Base-by-base conservation (phyloP, 1,284 basidiomycete genomes). In the Peniophora sp. region DNA sequence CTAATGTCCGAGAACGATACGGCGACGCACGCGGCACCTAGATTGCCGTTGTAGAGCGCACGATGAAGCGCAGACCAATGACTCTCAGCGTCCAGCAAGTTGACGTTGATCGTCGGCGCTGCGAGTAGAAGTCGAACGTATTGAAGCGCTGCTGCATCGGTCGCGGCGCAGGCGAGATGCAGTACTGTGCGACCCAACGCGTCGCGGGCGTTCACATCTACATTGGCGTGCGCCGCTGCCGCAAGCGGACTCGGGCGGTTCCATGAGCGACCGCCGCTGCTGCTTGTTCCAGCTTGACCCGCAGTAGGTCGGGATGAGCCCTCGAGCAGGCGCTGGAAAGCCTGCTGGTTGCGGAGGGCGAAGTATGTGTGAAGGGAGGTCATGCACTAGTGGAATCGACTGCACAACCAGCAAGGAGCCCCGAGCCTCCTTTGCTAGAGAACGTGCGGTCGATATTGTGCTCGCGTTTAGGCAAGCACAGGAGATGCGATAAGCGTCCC, bases 21-120 rank as follows among this genome's bases (percentile, higher is more conserved):
- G 12, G 18, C 17, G 11, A 72, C 79, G 58, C 57, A 85, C 68
- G 87, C 91, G 24, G 84, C 83, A 47, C 82, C 73, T 15, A 98
- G 62, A 63, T 99, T 96, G 2, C 92, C 94, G 24, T 74, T 68
- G 64, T 97, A 99, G 52, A 98, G 69, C 1, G 95, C 92, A 46
- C 93, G 76, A 64, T 99, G 97, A 18, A 99, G 73, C 2, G 96
- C 79, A 0, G 94, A 97, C 86, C 94, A 98, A 51, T 88, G 85
- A 54, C 80, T 91, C 73, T 97, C 95, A 50, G 65, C 66, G 66
- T 99, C 96, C 52, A 76, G 71, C 6, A 89, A 56, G 58, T 99
- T 99, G 62, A 94, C 80, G 54, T 91, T 86, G 62, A 95, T 73
- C 23, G 71, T 69, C 1, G 90, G 85, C 58, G 92, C 85, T 10